Percentiles rank a stretch among this genome's conserved stretches.
phyloP scores from a whole-genome alignment of 179 eudicot species.

The Gypsophila paniculata region DNA sequence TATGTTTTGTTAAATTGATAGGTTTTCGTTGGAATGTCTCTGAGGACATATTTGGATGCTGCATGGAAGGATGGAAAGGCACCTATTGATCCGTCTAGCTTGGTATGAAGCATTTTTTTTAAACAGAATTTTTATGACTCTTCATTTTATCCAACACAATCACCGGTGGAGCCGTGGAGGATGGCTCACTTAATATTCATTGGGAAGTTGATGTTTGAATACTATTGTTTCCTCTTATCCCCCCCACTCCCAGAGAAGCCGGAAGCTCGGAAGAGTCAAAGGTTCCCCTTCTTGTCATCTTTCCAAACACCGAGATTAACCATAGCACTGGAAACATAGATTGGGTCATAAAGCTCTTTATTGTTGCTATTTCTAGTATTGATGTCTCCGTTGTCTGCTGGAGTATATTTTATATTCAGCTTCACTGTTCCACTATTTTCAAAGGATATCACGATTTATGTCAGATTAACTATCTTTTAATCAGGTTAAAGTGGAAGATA shows the following conservation, averaged over 20 bases:
- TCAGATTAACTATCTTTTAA: not conserved
- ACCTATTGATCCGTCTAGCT: conserved; percentile 92
- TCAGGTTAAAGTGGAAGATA: conserved; percentile 91
- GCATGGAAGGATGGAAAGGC: conserved; percentile 98
- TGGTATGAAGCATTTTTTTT: conserved; percentile 41
- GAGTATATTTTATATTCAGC: not conserved
- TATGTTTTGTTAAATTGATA: conserved; percentile 22
- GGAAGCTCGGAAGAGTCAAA: not conserved
- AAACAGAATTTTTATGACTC: not conserved
- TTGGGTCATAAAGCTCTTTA: not conserved
- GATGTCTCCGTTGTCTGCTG: not conserved
- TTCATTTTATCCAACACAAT: not conserved
- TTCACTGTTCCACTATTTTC: conserved; percentile 2
- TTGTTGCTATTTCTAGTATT: not conserved
- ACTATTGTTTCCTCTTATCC: not conserved
- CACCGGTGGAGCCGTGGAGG: not conserved
- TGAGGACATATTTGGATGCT: conserved; percentile 93
- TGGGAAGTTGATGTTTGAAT: not conserved
- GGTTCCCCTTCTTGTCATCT: not conserved
- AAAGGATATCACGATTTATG: not conserved
- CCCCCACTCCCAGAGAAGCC: not conserved
- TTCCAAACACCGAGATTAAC: not conserved
- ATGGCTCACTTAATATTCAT: not conserved
- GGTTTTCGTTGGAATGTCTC: conserved; percentile 95
- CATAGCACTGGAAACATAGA: not conserved